A percentile compares a stretch with the other conserved stretches of the same genome.
These are phyloP conservation scores for Nyctanthes arbortristis DNA, from an alignment of 257 asterid species.

Conservation along the genomic window DNA sequence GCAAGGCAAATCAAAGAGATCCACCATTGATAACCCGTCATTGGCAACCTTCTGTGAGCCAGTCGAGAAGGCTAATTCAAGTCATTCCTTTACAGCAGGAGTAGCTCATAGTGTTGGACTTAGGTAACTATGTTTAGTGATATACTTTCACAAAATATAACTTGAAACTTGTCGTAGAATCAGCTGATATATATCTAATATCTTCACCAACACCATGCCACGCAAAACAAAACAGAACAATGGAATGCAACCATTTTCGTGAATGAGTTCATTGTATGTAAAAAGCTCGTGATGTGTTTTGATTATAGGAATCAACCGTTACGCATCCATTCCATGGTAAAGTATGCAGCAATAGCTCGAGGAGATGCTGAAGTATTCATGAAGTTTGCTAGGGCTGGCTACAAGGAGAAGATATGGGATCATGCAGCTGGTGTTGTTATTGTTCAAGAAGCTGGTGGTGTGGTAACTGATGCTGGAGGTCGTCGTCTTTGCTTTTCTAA, in stretches of 20 bases:
- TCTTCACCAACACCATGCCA: background rate
- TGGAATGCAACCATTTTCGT: background rate
- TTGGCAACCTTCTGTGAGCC: slow-evolving; percentile 91
- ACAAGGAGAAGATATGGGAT: slow-evolving; percentile 93
- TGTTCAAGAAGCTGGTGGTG: slow-evolving; percentile 82
- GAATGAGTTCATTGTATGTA: background rate
- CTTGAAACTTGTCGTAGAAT: background rate
- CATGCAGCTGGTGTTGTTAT: slow-evolving; percentile 90
- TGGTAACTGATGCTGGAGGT: slow-evolving; percentile 87
- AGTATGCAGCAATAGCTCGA: slow-evolving; percentile 84
- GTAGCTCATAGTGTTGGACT: slow-evolving; percentile 81
- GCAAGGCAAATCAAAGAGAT: slow-evolving; percentile 60
- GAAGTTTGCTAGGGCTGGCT: slow-evolving; percentile 77
- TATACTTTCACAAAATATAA: too few relatives aligned
- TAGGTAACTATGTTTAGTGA: slow-evolving; percentile 37
- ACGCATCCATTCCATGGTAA: slow-evolving; percentile 76
- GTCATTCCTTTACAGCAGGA: slow-evolving; percentile 88
- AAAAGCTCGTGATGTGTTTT: background rate
- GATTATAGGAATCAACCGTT: slow-evolving; percentile 71
- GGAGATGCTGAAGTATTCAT: slow-evolving; percentile 88
- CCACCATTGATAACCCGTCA: slow-evolving; percentile 67
- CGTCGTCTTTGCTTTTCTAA: slow-evolving; percentile 63
- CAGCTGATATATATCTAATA: background rate
- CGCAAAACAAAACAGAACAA: background rate
- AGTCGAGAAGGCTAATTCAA: slow-evolving; percentile 80